Conservation (phyloP, 169 alveolate species). For the Pseudocohnilembus persalinus region DNA sequence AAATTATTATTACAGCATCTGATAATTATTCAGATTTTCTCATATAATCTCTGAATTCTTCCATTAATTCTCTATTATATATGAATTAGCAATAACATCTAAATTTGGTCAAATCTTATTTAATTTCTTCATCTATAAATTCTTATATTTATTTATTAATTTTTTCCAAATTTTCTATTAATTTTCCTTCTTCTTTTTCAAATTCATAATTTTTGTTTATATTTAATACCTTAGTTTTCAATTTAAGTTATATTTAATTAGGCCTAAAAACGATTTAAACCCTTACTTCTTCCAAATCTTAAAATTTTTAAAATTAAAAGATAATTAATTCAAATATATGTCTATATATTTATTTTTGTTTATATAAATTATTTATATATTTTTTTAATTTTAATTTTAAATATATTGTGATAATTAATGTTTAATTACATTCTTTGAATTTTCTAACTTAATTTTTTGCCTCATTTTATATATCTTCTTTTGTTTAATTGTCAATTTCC, state of each 20-base stretch:
- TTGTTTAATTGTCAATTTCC: neutral
- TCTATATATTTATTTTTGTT: no score
- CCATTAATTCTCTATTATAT: neutral
- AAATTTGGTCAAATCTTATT: neutral
- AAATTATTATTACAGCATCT: neutral
- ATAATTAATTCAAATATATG: no score
- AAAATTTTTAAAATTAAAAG: no score
- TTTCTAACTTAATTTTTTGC: neutral
- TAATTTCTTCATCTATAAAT: neutral
- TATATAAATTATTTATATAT: no score
- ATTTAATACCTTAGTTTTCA: neutral
- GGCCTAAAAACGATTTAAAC: neutral
- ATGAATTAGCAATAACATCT: neutral
- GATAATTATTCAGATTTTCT: neutral
- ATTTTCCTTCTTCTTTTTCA: neutral
- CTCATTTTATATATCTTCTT: neutral
- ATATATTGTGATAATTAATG: no score
- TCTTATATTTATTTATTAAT: no score
- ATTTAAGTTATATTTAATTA: no score
- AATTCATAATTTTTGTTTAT: no score
- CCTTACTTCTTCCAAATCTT: neutral
- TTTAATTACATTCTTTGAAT: neutral
- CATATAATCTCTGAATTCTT: neutral
- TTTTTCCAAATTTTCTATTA: neutral
- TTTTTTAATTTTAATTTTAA: no score